Evolutionary conservation across 2,329 filamentous ascomycete species (phyloP).

Genomic region (Elsinoe arachidis): DNA sequence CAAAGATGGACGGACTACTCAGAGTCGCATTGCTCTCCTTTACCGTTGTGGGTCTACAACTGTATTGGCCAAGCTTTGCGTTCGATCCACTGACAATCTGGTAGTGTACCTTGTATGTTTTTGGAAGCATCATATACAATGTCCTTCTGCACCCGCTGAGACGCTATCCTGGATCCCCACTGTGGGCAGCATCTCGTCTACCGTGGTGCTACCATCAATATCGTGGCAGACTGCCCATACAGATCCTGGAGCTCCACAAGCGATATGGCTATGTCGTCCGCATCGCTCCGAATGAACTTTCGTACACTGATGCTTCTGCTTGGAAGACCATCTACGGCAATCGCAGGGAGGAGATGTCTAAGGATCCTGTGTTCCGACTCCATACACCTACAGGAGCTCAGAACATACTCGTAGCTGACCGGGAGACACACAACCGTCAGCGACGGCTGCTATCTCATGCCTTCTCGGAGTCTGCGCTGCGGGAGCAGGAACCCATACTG

Average conservation of each 20-base stretch:
- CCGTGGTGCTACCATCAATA: background rate
- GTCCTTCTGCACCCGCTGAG: slow-evolving; percentile 36
- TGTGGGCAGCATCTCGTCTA: slow-evolving; percentile 20
- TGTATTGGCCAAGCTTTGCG: too few species aligned
- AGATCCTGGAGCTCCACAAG: slow-evolving; percentile 31
- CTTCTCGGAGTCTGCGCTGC: slow-evolving; percentile 32
- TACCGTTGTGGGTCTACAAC: too few species aligned
- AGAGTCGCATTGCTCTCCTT: too few species aligned
- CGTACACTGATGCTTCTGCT: slow-evolving; percentile 31
- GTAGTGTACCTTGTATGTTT: too few species aligned
- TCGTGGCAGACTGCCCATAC: background rate
- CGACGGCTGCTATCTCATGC: slow-evolving; percentile 33
- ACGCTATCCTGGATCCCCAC: slow-evolving; percentile 35
- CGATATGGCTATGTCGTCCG: slow-evolving; percentile 41
- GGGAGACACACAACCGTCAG: slow-evolving; percentile 32
- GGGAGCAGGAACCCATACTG: slow-evolving; percentile 33
- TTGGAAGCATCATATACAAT: slow-evolving; percentile 23
- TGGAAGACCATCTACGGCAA: slow-evolving; percentile 39
- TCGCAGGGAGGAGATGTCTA: slow-evolving; percentile 21
- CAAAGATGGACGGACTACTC: too few species aligned
- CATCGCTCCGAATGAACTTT: slow-evolving; percentile 40
- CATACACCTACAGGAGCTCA: background rate
- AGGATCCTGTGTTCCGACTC: background rate
- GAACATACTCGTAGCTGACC: slow-evolving; percentile 21
- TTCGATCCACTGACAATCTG: too few species aligned